Evolutionary conservation across 2,329 filamentous ascomycete species (phyloP).

Genomic region (Apiospora koreana): DNA sequence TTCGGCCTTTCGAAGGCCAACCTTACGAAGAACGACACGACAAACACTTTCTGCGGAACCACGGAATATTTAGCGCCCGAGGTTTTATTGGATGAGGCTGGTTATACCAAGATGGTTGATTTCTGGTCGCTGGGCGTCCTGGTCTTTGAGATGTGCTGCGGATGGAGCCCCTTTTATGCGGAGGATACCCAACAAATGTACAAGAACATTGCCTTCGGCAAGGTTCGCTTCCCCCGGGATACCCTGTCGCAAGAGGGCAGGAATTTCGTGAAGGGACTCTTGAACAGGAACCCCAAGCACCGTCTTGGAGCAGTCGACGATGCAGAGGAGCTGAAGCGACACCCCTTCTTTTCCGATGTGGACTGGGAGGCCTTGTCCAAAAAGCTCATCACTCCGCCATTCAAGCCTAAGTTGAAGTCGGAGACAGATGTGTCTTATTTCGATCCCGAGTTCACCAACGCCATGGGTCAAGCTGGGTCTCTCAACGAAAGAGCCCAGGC

Average conservation of each 20-base stretch:
- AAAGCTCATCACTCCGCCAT: conserved; percentile 93
- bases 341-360: conserved; percentile 92
- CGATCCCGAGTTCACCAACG: conserved; percentile 97
- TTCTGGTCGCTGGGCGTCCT: conserved; percentile 98
- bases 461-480: conserved; percentile 81
- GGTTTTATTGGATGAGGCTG: conserved; percentile 91
- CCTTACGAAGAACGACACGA: conserved; percentile 93
- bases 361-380: conserved; percentile 87
- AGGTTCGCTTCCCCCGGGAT: conserved; percentile 93
- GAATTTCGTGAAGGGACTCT: conserved; percentile 95
- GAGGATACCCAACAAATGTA: conserved; percentile 99
- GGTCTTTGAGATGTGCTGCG: conserved; percentile 99
- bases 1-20: conserved; percentile 98
- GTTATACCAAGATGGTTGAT: conserved; percentile 99
- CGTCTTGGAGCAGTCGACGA: conserved; percentile 88
- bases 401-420: conserved; percentile 96
- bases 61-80: conserved; percentile 97
- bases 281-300: conserved; percentile 97
- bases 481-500: conserved; percentile 90
- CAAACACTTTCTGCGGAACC: conserved; percentile 98
- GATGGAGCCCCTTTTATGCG: conserved; percentile 98
- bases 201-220: conserved; percentile 99
- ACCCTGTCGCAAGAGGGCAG: conserved; percentile 91
- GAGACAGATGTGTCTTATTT: conserved; percentile 98
- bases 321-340: conserved; percentile 89